Base-by-base conservation (phyloP, 2,329 filamentous ascomycete species). In the Ceratocystis cacaofunesta region DNA sequence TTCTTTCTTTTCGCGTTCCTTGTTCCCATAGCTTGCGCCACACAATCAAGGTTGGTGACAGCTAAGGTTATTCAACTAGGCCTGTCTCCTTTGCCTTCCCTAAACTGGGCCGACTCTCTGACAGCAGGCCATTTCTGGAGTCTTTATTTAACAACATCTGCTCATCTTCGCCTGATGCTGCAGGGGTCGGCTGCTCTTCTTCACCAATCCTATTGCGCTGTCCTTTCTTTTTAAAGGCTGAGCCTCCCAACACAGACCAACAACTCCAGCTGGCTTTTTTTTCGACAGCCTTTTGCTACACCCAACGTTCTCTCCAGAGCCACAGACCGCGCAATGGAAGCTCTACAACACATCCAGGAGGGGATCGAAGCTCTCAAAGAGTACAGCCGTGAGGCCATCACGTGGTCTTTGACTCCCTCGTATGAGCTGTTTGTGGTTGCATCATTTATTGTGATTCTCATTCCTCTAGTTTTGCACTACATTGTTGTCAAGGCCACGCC, bases 391-490 rank as follows among this genome's bases (percentile, higher is more conserved):
- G 69, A 74, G 62, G 70, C 78, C 70, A 70, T 83, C 70, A 79
- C 83, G 74, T 76, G 77, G 67, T 75, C 84, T 66, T 76, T 87
- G 72, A 82, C 78, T 67, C 85, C 85, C n/a, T 85, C 84, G 17
- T 70, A 78, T 10, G 73, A 82, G 64, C 79, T 84, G 67, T 82
- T 97, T 71, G 70, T 85, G 68, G 73, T 92, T 72, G 88, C 90
- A 15, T 72, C 88, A 22, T 69, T 90, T 66, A 78, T 96, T 71
- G 83, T 89, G 68, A 73, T 96, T 69, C 75, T 86, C 65, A 78
- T 89, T 32, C 94, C 94, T 22, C 72, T 95, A 63, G 73, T 95
- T 65, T 79, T 96, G 61, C 94, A 97, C 78, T 74, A 83, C 66
- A 77, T 87, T 72, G 82, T 96, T 72, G 85, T 90, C 74, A 82